Conservation (phyloP, 495 filamentous ascomycete species). For the Penicillium manginii region DNA sequence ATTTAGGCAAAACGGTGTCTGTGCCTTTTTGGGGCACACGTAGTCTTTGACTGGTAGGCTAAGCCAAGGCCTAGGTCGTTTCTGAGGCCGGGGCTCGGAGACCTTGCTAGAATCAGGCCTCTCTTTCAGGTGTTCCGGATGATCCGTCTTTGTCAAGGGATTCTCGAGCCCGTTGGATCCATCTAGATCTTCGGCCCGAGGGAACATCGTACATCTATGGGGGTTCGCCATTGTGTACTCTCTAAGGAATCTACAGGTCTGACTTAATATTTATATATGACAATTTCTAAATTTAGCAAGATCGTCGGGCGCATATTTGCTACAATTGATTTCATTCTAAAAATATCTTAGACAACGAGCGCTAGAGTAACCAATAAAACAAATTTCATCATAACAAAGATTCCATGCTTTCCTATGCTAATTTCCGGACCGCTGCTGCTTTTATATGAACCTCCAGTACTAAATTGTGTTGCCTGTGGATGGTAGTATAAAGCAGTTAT, state of each 20-base stretch:
- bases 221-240: not conserved
- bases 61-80: not conserved
- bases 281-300: too few relatives aligned
- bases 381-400: too few relatives aligned
- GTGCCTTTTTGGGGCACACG: not conserved
- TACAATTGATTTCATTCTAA: too few relatives aligned
- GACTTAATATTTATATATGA: too few relatives aligned
- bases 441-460: not conserved
- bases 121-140: too few relatives aligned
- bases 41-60: not conserved
- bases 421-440: not conserved
- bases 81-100: not conserved
- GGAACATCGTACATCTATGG: not conserved
- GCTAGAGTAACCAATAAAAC: too few relatives aligned
- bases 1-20: constrained; percentile 6
- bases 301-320: too few relatives aligned
- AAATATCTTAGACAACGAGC: too few relatives aligned
- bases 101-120: not conserved
- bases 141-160: too few relatives aligned
- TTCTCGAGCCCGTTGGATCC: too few relatives aligned
- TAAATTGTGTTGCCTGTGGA: not conserved
- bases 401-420: too few relatives aligned
- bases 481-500: not conserved
- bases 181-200: not conserved
- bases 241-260: not conserved